Base-by-base conservation (phyloP, 2,329 filamentous ascomycete species). In the Thielaviopsis punctulata region DNA sequence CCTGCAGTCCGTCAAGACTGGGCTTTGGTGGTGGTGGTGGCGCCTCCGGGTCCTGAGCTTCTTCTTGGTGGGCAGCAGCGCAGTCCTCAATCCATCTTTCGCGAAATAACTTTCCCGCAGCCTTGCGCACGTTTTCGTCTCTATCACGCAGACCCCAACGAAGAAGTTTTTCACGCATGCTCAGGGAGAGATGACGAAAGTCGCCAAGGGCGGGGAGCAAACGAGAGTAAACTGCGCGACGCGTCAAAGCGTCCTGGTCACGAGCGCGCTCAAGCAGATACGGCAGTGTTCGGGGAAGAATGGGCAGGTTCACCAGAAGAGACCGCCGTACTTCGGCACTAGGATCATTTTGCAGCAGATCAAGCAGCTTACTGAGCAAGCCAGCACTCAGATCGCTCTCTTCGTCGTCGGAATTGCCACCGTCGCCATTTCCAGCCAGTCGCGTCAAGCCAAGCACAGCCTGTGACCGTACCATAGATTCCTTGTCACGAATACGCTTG, bases 31-130 rank as follows among this genome's bases (percentile, higher is more conserved):
- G 73, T 10, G 55, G 53, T 10, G 52, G 41, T 5, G 76, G 68
- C 54, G 79, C 73, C 15, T 68, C 67, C 4, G 74, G 72, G 47
- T 74, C 73, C 25, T 75, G 75, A 9, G 75, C 69, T 39, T 78
- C 77, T 48, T 77, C 76, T 36, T 80, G 75, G 7, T 73, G 70
- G 1, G 76, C 72, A 2, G 82, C 82, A 5, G 85, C 88, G 60
- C 89, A 95, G 62, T 96, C 87, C 62, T 96, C 90, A 56, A 98
- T 90, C 92, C 92, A 98, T n/a, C 87, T 79, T 62, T 95, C 89
- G 56, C 84, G 80, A 68, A 98, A 98, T 6, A 96, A 72, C 45
- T 86, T 82, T 7, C 85, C 87, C 3, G 92, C 86, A 8, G 90
- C 90, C 64, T 95, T 94, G 50, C 89, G 80, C 12, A 98, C 92